phyloP scores from a whole-genome alignment of 225 moss, liverwort and hornwort genomes.

The Marchantia paleacea region DNA sequence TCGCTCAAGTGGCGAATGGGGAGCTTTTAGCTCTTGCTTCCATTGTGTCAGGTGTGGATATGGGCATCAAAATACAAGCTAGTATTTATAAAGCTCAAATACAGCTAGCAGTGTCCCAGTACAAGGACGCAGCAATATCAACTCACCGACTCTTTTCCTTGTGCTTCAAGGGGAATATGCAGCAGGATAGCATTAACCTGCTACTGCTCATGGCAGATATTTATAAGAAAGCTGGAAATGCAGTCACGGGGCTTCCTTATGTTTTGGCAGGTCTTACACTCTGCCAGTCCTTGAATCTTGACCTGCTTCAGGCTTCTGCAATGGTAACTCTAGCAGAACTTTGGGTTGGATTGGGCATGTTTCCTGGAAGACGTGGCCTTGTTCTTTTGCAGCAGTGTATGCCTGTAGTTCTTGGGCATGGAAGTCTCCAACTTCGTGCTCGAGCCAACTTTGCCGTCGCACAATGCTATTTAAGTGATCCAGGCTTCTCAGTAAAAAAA shows the following conservation, averaged over 20 bases:
- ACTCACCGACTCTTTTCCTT: conserved; percentile 62
- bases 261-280: conserved; percentile 74
- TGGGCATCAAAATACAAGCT: conserved; percentile 71
- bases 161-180: conserved; percentile 84
- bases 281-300: conserved; percentile 70
- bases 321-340: conserved; percentile 78
- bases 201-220: conserved; percentile 73
- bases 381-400: conserved; percentile 76
- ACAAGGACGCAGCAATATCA: conserved; percentile 57
- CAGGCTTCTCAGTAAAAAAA: conserved; percentile 42
- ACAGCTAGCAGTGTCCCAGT: conserved; percentile 29
- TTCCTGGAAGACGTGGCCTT: conserved; percentile 60
- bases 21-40: conserved; percentile 70
- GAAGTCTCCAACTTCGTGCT: conserved; percentile 71
- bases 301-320: conserved; percentile 71
- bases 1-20: conserved; percentile 65
- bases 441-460: conserved; percentile 74
- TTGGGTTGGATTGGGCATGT: conserved; percentile 75
- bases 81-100: conserved; percentile 32
- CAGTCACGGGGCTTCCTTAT: conserved; percentile 78
- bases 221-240: conserved; percentile 75
- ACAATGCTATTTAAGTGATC: conserved; percentile 61
- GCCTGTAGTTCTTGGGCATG: conserved; percentile 85
- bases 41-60: conserved; percentile 76
- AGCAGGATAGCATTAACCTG: conserved; percentile 69